Percentiles rank a stretch among this genome's conserved stretches.
Evolutionary conservation across 2,329 filamentous ascomycete species (phyloP).

Genomic region (Colletotrichum theobromicola): DNA sequence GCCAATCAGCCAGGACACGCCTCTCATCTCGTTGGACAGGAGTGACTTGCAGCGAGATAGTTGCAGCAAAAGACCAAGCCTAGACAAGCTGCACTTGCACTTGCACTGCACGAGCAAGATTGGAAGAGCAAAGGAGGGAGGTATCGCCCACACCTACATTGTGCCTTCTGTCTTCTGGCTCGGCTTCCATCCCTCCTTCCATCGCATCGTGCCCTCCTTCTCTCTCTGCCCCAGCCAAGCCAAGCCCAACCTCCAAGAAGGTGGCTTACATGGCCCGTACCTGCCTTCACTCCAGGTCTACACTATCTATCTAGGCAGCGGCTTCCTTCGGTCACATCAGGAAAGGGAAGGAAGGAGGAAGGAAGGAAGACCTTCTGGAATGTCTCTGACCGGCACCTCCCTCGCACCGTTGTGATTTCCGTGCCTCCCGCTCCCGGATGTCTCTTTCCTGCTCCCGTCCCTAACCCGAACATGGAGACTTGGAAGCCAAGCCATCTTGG

Average conservation of each 20-base stretch:
- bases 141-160: not conserved
- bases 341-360: not conserved
- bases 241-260: not conserved
- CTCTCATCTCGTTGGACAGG: not conserved
- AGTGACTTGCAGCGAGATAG: slow-evolving; percentile 2
- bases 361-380: slow-evolving; percentile 5
- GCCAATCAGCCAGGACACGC: not conserved
- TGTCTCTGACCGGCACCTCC: not conserved
- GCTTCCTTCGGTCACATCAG: slow-evolving; percentile 16
- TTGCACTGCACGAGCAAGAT: not conserved
- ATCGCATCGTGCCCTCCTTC: not conserved
- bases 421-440: not conserved
- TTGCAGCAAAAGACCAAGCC: not conserved
- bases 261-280: not conserved
- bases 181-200: not conserved
- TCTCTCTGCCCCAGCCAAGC: not conserved
- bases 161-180: not conserved
- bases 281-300: not conserved
- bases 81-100: not conserved
- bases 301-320: not conserved
- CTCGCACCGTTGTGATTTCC: not conserved
- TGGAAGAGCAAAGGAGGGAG: not conserved
- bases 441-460: not conserved
- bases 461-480: not conserved
- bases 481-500: not conserved